phyloP scores from a whole-genome alignment of 148 eudicot species.

The Dianthus caryophyllus region DNA sequence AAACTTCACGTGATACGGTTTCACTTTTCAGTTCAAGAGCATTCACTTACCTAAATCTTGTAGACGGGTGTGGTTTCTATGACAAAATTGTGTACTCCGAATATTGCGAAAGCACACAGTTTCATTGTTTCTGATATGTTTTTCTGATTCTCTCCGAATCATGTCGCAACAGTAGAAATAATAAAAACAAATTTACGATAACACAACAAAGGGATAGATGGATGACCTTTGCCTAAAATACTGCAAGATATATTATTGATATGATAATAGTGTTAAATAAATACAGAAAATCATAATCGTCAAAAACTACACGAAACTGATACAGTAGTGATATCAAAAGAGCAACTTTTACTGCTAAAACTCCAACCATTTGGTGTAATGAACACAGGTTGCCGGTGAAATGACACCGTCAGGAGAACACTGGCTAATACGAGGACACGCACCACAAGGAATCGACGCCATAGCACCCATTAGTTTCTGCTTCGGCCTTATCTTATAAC shows the following conservation, averaged over 20 bases:
- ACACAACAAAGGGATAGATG: no score
- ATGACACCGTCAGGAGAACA: conserved; percentile 69
- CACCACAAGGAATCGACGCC: conserved; percentile 71
- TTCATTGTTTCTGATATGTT: no score
- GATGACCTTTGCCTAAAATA: background rate
- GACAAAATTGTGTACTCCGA: no score
- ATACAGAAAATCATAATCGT: background rate
- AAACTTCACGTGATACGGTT: no score
- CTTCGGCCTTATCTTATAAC: conserved; percentile 39
- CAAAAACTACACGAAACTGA: background rate
- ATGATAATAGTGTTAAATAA: background rate
- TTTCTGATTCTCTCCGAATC: no score
- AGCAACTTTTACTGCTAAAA: conserved; percentile 16
- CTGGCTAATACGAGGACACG: conserved; percentile 51
- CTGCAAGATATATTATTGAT: background rate
- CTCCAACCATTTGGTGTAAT: conserved; percentile 53
- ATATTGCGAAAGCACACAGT: no score
- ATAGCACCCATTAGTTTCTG: conserved; percentile 36
- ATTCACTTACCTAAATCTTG: no score
- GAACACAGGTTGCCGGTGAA: conserved; percentile 64
- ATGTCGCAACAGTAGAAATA: no score
- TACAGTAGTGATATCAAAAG: background rate
- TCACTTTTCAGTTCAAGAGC: background rate
- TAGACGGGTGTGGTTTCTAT: no score
- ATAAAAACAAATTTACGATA: no score